Evolutionary conservation across 2,329 filamentous ascomycete genomes (phyloP), one percentile per base, ranked within the genome.

Genomic region (Grosmannia serpens): DNA sequence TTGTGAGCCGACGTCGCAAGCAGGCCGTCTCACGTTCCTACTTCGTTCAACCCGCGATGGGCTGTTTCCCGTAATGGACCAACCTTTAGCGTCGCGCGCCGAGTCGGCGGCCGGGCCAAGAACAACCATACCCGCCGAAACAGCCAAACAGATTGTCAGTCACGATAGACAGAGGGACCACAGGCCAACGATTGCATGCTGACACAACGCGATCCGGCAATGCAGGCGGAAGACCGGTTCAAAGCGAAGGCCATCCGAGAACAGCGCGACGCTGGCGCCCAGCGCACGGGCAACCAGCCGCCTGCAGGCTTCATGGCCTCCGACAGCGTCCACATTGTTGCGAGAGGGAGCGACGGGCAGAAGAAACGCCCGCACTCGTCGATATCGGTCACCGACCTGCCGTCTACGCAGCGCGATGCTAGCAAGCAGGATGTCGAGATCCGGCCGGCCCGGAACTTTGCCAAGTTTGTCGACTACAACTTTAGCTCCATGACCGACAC

Each of bases 401-500:
- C 81, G 1, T 72, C 78, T 15, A 89, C 80, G 35, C 82, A 83
- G 66, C 86, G 89, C 66, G 60, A 64, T 53, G 87, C 94, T 77
- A 88, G 83, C 54, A 74, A 72, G 9, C 64, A 68, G 0, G 69
- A 62, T 26, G 65, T 68, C 52, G 70, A 74, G 6, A 85, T 95
- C 55, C 85, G 84, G 58, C 87, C 92, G 0, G 89, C 89, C 46
- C 83, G 85, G 67, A 96, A 95, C 68, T 96, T 97, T 65, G 84
- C 88, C 61, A 92, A 94, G 70, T 97, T 88, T 69, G 91, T 99
- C 67, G 94, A 99, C 69, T 97, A 96, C 74, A 94, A 99, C 71
- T 94, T 99, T 73, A 92, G 88, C 69, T 88, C 92, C 73, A 97
- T 99, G 91, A 95, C 87, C 8, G 94, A 99, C 70, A 97, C 92